Evolutionary conservation across 768 basidiomycete species (phyloP).

Genomic region (Hericium coralloides): DNA sequence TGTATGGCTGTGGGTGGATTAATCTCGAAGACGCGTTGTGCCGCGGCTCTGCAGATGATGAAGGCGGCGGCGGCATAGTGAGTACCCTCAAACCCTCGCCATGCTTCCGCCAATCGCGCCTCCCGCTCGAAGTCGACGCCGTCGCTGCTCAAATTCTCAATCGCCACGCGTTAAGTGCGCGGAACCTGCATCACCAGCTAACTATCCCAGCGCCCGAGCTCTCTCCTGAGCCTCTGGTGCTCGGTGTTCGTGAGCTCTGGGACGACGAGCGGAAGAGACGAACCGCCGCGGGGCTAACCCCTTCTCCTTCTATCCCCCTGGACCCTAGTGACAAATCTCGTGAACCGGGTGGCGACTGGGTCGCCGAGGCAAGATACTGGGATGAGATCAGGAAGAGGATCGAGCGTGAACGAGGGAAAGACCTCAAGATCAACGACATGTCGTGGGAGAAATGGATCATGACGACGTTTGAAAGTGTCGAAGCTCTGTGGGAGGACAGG

Average conservation of each 20-base stretch:
- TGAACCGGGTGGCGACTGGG: slow-evolving; percentile 53
- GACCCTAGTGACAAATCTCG: slow-evolving; percentile 60
- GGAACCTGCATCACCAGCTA: slow-evolving; percentile 61
- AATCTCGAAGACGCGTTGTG: slow-evolving; percentile 62
- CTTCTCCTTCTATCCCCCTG: slow-evolving; percentile 65
- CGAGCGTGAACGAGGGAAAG: slow-evolving; percentile 31
- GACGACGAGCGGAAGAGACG: slow-evolving; percentile 87
- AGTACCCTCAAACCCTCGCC: slow-evolving; percentile 40
- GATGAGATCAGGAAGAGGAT: slow-evolving; percentile 60
- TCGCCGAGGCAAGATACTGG: slow-evolving; percentile 68
- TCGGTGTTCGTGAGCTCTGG: slow-evolving; percentile 91
- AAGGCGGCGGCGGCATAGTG: slow-evolving; percentile 23
- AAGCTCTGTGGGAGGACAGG: slow-evolving; percentile 71
- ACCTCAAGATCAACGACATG: slow-evolving; percentile 17
- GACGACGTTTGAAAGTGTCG: slow-evolving; percentile 86
- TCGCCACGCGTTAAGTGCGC: slow-evolving; percentile 51
- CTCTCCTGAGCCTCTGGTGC: slow-evolving; percentile 65
- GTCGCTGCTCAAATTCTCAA: slow-evolving; percentile 81
- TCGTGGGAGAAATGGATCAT: slow-evolving; percentile 71
- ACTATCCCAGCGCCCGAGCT: slow-evolving; percentile 45
- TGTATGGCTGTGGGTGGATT: slow-evolving; percentile 91
- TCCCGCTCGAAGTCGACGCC: slow-evolving; percentile 78
- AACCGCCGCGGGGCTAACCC: slow-evolving; percentile 51
- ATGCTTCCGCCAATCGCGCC: slow-evolving; percentile 56
- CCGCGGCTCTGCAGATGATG: slow-evolving; percentile 33